Evolutionary conservation across 768 basidiomycete species (phyloP), one percentile per base, ranked within the genome.

Genomic region (Myochromella boudieri): DNA sequence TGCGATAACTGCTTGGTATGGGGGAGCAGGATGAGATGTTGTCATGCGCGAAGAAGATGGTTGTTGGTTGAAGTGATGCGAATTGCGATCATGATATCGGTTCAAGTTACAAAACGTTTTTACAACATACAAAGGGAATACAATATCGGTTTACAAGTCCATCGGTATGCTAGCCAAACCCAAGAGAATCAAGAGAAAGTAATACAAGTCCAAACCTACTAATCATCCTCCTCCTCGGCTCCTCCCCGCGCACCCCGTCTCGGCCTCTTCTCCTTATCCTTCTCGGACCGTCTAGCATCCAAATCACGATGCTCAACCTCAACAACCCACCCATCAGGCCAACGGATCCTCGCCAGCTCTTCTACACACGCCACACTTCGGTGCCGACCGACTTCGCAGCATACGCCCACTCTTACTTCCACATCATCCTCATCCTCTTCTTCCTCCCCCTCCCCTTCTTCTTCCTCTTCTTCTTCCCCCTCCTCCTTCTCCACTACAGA

Each of bases 331-430:
- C 37, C 46, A 0, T 32, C 9, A 6, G 51, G 51, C 51, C 51
- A 52, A 2, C 14, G 20, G 1, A 44, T 15, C 8, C 51, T 37
- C 6, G 42, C 37, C 27, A 52, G 38, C 43, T 48, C 51, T 31
- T 52, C 51, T 12, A 48, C 51, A 20, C 51, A 52, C 15, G 51
- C 51, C 6, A 52, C 51, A 18, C 42, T 44, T 12, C 51, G 31
- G 24, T 52, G 46, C 14, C 41, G 17, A 17, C 51, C 51, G 21
- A 52, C 26, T 18, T 52, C 46, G 21, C 51, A 52, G 32, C 42
- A 44, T 5, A 51, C 20, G 25, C 49, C 49, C 0, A 51, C 49
- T 22, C 15, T 11, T 20, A 49, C 14, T 10, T 38, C 33, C 5
- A 29, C n/a, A 3, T 4, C 7, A 3, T 26, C 20, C 7, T 50